Base-by-base conservation (phyloP, 2,329 filamentous ascomycete species). In the Diaporthe capsici region DNA sequence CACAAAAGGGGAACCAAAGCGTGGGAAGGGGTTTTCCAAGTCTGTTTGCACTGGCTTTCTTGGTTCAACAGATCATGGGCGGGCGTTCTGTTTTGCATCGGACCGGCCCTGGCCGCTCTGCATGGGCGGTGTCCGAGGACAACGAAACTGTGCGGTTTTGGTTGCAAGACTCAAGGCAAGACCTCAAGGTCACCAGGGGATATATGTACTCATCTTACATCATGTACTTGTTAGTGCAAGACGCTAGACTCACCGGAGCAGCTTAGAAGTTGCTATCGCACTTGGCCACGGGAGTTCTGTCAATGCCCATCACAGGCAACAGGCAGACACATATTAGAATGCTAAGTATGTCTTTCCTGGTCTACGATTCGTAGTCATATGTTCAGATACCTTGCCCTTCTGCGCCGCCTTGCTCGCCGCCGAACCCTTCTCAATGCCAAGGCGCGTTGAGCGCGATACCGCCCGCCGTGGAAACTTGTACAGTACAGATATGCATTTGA, bases 161-260 rank as follows among this genome's bases (percentile, higher is more conserved):
- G 10, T 74, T 65, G 17, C 34, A 34, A 68, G 39, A 72, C 37
- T n/a, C 67, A 75, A 57, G 58, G 63, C 28, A 71, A 73, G 75
- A 73, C 70, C 75, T 77, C 70, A 53, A 51, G 75, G 75, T 75
- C 75, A 70, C 47, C 47, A 63, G 28, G 47, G 25, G 20, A 25
- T 63, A 71, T 47, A 63, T 63, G 51, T 73, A 47, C 58, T 42
- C 71, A 65, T 55, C 31, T 73, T 25, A 60, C 22, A 28, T 61
- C 47, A 47, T 61, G 34, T 72, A 71, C 61, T 55, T 47, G 28
- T 67, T 57, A 63, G 31, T 53, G 17, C 13, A 39, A 55, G 55
- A 20, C 57, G 44, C 70, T 49, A 72, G 57, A 72, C 42, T 20
- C 53, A 60, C 12, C 42, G 28, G 49, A 44, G 60, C 34, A 44